phyloP scores from a whole-genome alignment of 2,329 filamentous ascomycete genomes.

The Microdochium nivale region DNA sequence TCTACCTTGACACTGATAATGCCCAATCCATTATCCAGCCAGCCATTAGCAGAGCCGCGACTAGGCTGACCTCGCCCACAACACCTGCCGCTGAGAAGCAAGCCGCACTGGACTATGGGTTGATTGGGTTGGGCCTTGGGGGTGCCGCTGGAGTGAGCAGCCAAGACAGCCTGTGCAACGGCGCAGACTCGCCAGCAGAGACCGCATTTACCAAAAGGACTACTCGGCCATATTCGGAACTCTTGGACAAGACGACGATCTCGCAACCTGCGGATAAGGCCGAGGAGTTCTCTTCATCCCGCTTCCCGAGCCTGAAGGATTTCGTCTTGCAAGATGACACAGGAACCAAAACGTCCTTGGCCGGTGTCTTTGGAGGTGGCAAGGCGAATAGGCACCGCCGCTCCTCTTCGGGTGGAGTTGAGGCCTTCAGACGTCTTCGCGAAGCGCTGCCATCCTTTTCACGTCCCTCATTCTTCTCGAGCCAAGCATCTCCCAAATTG shows the following conservation, averaged over 20 bases:
- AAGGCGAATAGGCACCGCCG: constrained; percentile 33
- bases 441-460: constrained; percentile 49
- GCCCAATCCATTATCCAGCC: constrained; percentile 52
- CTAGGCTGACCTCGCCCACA: constrained; percentile 42
- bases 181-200: too few relatives aligned
- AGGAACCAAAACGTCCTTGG: constrained; percentile 27
- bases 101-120: constrained; percentile 37
- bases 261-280: constrained; percentile 1
- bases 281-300: constrained; percentile 21
- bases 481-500: constrained; percentile 9
- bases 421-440: constrained; percentile 47
- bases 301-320: constrained; percentile 31
- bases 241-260: constrained; percentile 14
- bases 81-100: constrained; percentile 51
- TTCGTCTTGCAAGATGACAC: constrained; percentile 22
- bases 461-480: constrained; percentile 30
- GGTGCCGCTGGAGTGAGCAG: not conserved
- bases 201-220: not conserved
- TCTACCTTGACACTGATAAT: constrained; percentile 42
- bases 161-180: not conserved
- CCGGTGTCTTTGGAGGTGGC: constrained; percentile 31
- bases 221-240: not conserved
- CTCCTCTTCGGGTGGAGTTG: constrained; percentile 46
- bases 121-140: not conserved
- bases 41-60: constrained; percentile 47